Evolutionary conservation across 1,139 yeast species (phyloP), one percentile per base, ranked within the genome.

Genomic region (Chernovozyma aurita): DNA sequence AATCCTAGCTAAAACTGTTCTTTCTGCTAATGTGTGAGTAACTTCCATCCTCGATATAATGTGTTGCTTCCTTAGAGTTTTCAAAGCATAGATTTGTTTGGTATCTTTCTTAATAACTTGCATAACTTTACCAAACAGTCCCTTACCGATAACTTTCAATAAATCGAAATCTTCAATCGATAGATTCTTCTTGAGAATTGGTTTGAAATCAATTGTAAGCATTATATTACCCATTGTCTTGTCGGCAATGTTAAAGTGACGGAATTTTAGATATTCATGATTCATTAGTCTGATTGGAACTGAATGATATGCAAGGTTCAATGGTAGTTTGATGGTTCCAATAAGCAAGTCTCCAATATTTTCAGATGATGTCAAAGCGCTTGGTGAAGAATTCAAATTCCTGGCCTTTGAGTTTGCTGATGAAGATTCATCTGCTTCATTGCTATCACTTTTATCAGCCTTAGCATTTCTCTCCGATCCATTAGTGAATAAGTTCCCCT

Each of bases 61-160:
- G 55, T 92, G 96, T 18, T 95, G 88, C 57, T 92, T 92, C 48
- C 97, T 75, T 45, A 92, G 79, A 1, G 97, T 88, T 57, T 92
- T 92, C 56, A 92, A 69, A 3, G 98, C 98, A 59, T 92, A 92
- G 27, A 92, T 82, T 55, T 90, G 95, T 46, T 84, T 84, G 9
- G 98, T 92, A 60, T 92, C 97, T 49, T 85, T 85, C 63, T 92
- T 92, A 41, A 88, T 80, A 31, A 92, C 98, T 61, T 92, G 98
- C 97, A 92, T 92, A 39, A 92, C 98, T 61, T 94, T 92, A 37
- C 98, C 98, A 61, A 92, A 94, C 2, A 97, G 87, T 3, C 98
- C 98, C 58, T 92, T 92, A 32, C 98, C 98, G 40, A 92, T 87
- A 16, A 92, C 98, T 60, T 92, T 92, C 49, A 92, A 72, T 39